phyloP scores from a whole-genome alignment of 768 basidiomycete species.

The Dioszegia aurantiaca region DNA sequence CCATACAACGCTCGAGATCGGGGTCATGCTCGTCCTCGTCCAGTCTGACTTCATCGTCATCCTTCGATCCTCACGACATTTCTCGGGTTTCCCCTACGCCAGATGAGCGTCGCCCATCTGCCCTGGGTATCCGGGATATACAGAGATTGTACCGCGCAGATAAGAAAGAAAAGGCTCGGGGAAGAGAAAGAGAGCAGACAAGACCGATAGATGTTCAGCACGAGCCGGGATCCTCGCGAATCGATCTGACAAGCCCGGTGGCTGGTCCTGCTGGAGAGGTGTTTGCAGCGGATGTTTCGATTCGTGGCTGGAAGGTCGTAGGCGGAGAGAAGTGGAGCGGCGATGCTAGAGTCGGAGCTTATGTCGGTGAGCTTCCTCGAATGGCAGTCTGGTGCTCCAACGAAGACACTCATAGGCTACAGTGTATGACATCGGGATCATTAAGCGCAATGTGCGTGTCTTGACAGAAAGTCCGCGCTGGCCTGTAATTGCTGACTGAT shows the following conservation, averaged over 20 bases:
- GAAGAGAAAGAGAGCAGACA: neutral
- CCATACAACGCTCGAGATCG: neutral
- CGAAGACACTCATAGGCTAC: neutral
- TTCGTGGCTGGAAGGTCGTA: constrained; percentile 46
- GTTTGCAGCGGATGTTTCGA: constrained; percentile 42
- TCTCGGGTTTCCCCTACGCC: neutral
- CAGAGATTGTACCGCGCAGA: neutral
- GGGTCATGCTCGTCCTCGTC: neutral
- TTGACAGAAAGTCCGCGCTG: neutral
- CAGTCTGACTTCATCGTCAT: constrained; percentile 10
- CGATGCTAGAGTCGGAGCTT: constrained; percentile 41
- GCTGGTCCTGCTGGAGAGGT: neutral
- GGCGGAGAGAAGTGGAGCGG: constrained; percentile 44
- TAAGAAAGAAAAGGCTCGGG: constrained; percentile 4
- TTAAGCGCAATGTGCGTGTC: constrained; percentile 25
- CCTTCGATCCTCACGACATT: constrained; percentile 7
- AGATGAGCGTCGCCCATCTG: constrained; percentile 6
- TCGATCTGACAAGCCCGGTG: neutral
- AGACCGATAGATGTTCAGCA: constrained; percentile 3
- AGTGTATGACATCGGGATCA: constrained; percentile 49
- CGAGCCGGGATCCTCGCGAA: neutral
- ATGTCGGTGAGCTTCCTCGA: constrained; percentile 40
- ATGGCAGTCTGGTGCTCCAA: neutral
- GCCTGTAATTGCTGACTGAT: neutral
- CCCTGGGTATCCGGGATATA: constrained; percentile 7